Conservation (phyloP, 2,329 filamentous ascomycete genomes). For the Chaetomiaceae sp. region DNA sequence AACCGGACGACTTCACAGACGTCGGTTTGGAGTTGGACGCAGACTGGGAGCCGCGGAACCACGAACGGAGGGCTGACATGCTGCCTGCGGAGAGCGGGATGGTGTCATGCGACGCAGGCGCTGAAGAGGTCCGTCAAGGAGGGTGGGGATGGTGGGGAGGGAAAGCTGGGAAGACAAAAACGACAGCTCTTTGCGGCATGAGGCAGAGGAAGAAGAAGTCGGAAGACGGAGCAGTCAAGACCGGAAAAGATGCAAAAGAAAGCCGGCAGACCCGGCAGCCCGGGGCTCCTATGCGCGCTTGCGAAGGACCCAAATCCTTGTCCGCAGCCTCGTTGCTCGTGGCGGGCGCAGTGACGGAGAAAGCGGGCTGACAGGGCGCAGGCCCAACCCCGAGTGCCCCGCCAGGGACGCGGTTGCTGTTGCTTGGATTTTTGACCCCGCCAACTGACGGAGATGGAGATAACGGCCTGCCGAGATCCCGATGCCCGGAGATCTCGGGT, state of each 20-base stretch:
- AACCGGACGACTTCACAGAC: conserved; percentile 15
- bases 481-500: no score
- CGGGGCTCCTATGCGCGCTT: neutral
- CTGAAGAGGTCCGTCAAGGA: neutral
- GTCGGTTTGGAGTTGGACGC: conserved; percentile 25
- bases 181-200: neutral
- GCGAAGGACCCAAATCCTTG: conserved; percentile 1
- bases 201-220: neutral
- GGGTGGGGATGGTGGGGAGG: conserved; percentile 9
- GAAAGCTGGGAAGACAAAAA: neutral
- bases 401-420: no score
- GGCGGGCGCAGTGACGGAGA: neutral
- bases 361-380: no score
- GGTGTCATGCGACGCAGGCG: no score
- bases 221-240: neutral
- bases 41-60: conserved; percentile 41
- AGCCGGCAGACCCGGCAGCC: conserved; percentile 2
- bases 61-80: conserved; percentile 38
- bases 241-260: neutral
- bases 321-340: neutral
- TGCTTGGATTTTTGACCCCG: no score
- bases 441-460: no score
- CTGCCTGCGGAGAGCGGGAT: neutral
- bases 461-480: no score
- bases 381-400: no score